phyloP scores from a whole-genome alignment of 2,329 filamentous ascomycete genomes.

The Verticillium tricorpus region DNA sequence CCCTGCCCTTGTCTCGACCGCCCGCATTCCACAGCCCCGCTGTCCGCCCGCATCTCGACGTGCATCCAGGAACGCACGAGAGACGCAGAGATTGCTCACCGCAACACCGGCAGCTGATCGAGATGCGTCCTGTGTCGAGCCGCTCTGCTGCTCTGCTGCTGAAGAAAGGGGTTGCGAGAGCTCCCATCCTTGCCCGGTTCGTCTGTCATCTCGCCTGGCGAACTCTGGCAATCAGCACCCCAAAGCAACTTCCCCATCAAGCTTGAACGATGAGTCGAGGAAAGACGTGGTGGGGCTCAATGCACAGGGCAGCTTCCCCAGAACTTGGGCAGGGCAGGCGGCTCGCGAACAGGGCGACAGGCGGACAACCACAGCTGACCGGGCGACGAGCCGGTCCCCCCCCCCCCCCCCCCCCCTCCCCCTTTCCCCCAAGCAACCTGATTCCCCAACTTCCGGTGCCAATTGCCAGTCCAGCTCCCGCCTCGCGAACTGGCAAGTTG shows the following conservation, averaged over 20 bases:
- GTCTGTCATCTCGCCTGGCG: not conserved
- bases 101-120: not conserved
- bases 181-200: not conserved
- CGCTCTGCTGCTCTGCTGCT: not conserved
- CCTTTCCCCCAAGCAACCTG: not conserved
- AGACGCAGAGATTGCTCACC: not conserved
- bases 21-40: not conserved
- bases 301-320: not conserved
- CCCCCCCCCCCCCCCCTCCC: not conserved
- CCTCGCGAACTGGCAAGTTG: not conserved
- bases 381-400: not conserved
- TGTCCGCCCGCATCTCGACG: not conserved
- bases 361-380: not conserved
- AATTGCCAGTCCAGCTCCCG: not conserved
- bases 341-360: not conserved
- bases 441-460: not conserved
- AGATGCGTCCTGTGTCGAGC: not conserved
- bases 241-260: not conserved
- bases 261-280: not conserved
- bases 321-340: not conserved
- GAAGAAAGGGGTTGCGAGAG: not conserved
- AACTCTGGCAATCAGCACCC: not conserved
- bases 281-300: not conserved
- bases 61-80: not conserved
- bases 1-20: not conserved